Percentiles rank a stretch among this genome's conserved stretches.
These are phyloP conservation scores for Ambrosiella beaveri DNA, from an alignment of 2,329 filamentous ascomycete genomes.

Conservation along the genomic window DNA sequence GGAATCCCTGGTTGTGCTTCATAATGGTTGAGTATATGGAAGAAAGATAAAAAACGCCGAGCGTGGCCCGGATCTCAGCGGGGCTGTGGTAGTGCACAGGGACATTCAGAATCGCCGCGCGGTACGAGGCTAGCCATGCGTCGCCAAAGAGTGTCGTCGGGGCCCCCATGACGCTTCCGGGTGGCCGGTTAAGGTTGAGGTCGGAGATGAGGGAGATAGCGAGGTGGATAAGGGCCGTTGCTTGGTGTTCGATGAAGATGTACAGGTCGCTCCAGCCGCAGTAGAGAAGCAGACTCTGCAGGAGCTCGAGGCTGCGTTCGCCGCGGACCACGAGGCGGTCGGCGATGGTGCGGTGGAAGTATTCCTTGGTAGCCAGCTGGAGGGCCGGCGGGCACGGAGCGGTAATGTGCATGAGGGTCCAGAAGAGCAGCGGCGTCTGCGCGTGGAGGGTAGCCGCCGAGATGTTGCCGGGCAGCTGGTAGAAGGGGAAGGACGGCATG, in stretches of 20 bases:
- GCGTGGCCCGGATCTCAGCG: slow-evolving; percentile 23
- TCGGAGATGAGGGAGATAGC: slow-evolving; percentile 23
- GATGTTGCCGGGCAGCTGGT: slow-evolving; percentile 17
- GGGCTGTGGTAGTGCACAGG: slow-evolving; percentile 17
- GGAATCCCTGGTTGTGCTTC: slow-evolving; percentile 19
- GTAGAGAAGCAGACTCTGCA: slow-evolving; percentile 24
- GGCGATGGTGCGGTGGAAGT: slow-evolving; percentile 23
- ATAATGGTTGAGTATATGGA: slow-evolving; percentile 21
- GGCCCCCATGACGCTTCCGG: slow-evolving; percentile 15
- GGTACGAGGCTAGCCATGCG: slow-evolving; percentile 17
- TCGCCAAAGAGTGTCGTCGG: slow-evolving; percentile 21
- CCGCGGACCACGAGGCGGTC: slow-evolving; percentile 22
- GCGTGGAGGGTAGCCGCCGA: slow-evolving; percentile 19
- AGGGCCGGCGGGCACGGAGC: slow-evolving; percentile 19
- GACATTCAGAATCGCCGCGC: slow-evolving; percentile 6
- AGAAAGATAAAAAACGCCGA: slow-evolving; percentile 25
- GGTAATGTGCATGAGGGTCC: slow-evolving; percentile 21
- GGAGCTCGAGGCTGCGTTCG: slow-evolving; percentile 21
- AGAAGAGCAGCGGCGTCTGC: slow-evolving; percentile 22
- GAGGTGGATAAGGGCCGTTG: slow-evolving; percentile 24
- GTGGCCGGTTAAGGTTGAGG: slow-evolving; percentile 21
- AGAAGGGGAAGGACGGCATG: slow-evolving; percentile 23
- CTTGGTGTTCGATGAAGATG: slow-evolving; percentile 22
- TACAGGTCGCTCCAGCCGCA: slow-evolving; percentile 26
- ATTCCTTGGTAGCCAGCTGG: slow-evolving; percentile 20